Evolutionary conservation across 352 stramenopile species (phyloP).

Genomic region (Phytopythium sindhum): DNA sequence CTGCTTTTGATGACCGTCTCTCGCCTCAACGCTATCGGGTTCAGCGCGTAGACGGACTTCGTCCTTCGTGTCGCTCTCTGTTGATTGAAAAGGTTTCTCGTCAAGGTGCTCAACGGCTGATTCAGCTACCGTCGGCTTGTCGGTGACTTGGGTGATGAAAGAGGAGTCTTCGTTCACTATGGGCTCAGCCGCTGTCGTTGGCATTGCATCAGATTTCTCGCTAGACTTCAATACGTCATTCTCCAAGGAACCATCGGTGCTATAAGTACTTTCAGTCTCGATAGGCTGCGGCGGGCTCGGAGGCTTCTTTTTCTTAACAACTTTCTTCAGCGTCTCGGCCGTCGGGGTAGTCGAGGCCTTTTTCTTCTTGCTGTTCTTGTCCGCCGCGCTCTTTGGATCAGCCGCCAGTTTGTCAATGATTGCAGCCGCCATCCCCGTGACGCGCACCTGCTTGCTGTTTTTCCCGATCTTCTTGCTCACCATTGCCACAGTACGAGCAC

Average conservation of each 20-base stretch:
- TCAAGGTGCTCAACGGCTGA: background rate
- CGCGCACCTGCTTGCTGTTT: slow-evolving; percentile 49
- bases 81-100: background rate
- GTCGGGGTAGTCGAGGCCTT: slow-evolving; percentile 11
- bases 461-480: slow-evolving; percentile 52
- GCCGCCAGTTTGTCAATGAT: slow-evolving; percentile 48
- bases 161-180: background rate
- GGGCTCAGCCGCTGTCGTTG: background rate
- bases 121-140: background rate
- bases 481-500: slow-evolving; percentile 13
- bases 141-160: background rate
- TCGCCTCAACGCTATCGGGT: slow-evolving; percentile 4
- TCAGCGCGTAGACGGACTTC: background rate
- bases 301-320: slow-evolving; percentile 23
- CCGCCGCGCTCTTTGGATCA: slow-evolving; percentile 16
- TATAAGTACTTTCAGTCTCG: background rate
- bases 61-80: no score
- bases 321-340: slow-evolving; percentile 1
- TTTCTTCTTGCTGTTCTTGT: slow-evolving; percentile 19
- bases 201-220: background rate
- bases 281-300: background rate
- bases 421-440: slow-evolving; percentile 59
- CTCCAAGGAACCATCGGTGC: background rate
- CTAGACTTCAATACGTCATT: background rate
- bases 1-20: slow-evolving; percentile 5